A percentile compares a stretch with the other conserved stretches of the same genome.
phyloP scores from a whole-genome alignment of 2,329 filamentous ascomycete genomes.

The Pochonia chlamydosporia region DNA sequence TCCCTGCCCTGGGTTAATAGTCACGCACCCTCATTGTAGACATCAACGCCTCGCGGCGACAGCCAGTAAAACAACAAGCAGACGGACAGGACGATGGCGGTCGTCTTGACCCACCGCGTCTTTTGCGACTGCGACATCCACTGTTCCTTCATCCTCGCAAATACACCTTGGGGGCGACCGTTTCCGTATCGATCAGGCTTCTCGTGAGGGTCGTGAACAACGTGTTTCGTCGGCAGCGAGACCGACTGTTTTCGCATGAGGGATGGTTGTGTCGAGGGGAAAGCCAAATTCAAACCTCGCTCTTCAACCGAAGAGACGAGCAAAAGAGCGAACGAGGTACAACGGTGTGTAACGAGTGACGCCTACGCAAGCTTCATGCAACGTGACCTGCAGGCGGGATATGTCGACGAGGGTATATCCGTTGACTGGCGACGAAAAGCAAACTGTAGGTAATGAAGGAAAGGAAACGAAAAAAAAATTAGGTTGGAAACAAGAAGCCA shows the following conservation, averaged over 20 bases:
- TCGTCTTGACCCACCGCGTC: constrained; percentile 60
- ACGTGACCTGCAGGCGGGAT: not conserved
- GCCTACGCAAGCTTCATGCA: constrained; percentile 15
- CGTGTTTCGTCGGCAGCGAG: constrained; percentile 55
- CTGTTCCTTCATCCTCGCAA: constrained; percentile 51
- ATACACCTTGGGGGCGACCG: constrained; percentile 39
- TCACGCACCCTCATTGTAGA: constrained; percentile 40
- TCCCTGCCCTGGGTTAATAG: not conserved
- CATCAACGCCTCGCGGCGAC: constrained; percentile 51
- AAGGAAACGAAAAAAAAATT: not conserved
- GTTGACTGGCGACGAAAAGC: too few species aligned
- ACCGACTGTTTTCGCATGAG: constrained; percentile 61
- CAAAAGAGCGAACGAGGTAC: constrained; percentile 11
- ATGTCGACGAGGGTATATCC: not conserved
- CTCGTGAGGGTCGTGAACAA: constrained; percentile 57
- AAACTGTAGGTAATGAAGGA: not conserved
- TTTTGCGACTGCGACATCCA: constrained; percentile 60
- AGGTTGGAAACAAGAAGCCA: too few species aligned
- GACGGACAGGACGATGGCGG: constrained; percentile 54
- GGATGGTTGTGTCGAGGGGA: constrained; percentile 7
- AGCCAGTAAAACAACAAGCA: constrained; percentile 59
- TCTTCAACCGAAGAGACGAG: not conserved
- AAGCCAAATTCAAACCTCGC: not conserved
- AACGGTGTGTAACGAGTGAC: constrained; percentile 17
- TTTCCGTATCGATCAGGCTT: constrained; percentile 56